Percentiles rank a stretch among this genome's conserved stretches.
These are phyloP conservation scores for Globisporangium paddicum DNA, from an alignment of 352 stramenopile genomes.

Conservation along the genomic window DNA sequence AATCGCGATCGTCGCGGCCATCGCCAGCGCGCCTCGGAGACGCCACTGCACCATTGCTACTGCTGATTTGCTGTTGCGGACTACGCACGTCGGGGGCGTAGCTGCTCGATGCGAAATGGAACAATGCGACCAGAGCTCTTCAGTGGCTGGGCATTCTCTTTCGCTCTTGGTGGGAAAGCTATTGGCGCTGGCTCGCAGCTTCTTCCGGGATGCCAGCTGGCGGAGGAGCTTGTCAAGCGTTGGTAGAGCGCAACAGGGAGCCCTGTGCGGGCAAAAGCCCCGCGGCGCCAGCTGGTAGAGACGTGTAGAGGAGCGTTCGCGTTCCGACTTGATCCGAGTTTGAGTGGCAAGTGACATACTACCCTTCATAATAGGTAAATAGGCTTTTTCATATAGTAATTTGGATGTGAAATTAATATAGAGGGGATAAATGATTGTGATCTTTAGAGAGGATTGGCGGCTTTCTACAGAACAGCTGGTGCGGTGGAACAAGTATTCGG, in stretches of 20 bases:
- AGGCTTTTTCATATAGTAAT: too few species aligned
- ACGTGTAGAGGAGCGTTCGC: constrained; percentile 2
- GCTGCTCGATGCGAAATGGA: constrained; percentile 1
- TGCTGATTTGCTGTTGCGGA: neutral
- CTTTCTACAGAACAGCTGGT: neutral
- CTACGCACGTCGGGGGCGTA: neutral
- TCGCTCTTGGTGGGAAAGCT: neutral
- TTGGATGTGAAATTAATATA: too few species aligned
- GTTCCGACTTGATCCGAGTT: constrained; percentile 6
- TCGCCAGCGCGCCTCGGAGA: neutral
- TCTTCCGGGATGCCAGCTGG: constrained; percentile 6
- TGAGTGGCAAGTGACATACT: neutral
- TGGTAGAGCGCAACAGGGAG: neutral
- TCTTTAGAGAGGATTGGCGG: neutral
- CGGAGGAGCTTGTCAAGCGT: neutral
- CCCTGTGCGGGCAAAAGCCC: neutral
- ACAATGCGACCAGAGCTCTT: constrained; percentile 2
- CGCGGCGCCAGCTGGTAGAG: constrained; percentile 4
- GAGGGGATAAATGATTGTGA: too few species aligned
- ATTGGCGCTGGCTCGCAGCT: neutral
- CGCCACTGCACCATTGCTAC: constrained; percentile 3
- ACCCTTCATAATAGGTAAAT: too few species aligned
- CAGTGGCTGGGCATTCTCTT: neutral
- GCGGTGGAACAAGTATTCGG: neutral
- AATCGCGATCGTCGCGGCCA: neutral